Percentiles rank a stretch among this genome's conserved stretches.
Conservation (phyloP, 2,329 filamentous ascomycete genomes). For the Cladosporium sp. region DNA sequence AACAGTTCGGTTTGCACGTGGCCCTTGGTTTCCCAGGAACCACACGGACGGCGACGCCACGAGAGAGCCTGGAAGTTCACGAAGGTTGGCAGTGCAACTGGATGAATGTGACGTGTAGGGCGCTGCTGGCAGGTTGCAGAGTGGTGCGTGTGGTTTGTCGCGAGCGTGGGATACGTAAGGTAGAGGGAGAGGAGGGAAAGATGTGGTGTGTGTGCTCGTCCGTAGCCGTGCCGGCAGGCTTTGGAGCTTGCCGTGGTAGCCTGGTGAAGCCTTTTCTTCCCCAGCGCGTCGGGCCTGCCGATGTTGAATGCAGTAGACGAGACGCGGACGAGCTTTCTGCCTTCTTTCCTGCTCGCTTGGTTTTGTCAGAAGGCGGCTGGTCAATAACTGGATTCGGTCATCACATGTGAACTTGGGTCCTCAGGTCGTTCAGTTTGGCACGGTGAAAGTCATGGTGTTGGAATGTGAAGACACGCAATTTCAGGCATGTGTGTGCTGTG, state of each 20-base stretch:
- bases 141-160: background rate
- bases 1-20: background rate
- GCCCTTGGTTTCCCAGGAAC: background rate
- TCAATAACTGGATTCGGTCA: no score
- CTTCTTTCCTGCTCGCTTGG: no score
- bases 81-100: background rate
- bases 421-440: no score
- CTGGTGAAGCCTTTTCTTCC: background rate
- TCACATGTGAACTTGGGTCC: no score
- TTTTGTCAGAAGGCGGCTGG: no score
- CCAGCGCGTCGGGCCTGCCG: conserved; percentile 4
- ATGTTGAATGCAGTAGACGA: background rate
- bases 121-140: conserved; percentile 2
- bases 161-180: background rate
- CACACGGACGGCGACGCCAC: background rate
- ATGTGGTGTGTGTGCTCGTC: background rate
- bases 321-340: background rate
- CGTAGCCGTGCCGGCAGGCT: background rate
- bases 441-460: no score
- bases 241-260: background rate
- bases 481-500: no score
- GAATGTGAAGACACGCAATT: no score
- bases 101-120: conserved; percentile 5
- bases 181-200: background rate
- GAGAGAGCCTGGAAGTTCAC: background rate